A percentile compares a stretch with the other conserved stretches of the same genome.
Evolutionary conservation across 129 eudicot genomes (phyloP).

Genomic region (Escallonia herrerae): DNA sequence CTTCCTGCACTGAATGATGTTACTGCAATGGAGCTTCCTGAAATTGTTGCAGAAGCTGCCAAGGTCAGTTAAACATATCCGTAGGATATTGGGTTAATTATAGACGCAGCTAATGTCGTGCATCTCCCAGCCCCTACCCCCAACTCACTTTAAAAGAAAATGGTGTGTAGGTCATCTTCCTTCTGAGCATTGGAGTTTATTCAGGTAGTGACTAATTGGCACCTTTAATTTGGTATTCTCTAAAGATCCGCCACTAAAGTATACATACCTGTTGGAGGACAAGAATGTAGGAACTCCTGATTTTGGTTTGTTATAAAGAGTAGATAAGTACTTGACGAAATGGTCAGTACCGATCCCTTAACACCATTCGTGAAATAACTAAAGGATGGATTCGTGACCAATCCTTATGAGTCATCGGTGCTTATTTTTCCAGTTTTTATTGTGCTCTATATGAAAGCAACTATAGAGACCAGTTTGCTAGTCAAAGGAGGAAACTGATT

Average conservation of each 20-base stretch:
- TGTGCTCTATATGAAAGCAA: background rate
- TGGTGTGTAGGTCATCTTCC: background rate
- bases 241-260: background rate
- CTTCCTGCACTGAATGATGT: slow-evolving; percentile 95
- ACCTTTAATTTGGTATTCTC: background rate
- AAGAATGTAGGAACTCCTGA: background rate
- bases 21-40: slow-evolving; percentile 95
- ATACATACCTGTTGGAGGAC: background rate
- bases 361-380: too few relatives aligned
- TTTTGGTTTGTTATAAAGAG: background rate
- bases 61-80: slow-evolving; percentile 40
- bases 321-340: background rate
- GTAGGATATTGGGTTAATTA: background rate
- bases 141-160: too few relatives aligned
- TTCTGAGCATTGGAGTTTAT: background rate
- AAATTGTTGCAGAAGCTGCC: slow-evolving; percentile 96
- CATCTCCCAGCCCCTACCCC: background rate
- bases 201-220: background rate
- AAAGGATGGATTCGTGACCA: background rate
- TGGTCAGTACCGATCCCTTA: too few relatives aligned
- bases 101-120: background rate
- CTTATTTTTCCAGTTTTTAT: too few relatives aligned
- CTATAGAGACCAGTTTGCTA: background rate
- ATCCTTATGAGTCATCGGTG: background rate
- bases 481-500: background rate